Evolutionary conservation across 441 rosid species (phyloP), one percentile per base, ranked within the genome.

Genomic region (Capsella rubella): DNA sequence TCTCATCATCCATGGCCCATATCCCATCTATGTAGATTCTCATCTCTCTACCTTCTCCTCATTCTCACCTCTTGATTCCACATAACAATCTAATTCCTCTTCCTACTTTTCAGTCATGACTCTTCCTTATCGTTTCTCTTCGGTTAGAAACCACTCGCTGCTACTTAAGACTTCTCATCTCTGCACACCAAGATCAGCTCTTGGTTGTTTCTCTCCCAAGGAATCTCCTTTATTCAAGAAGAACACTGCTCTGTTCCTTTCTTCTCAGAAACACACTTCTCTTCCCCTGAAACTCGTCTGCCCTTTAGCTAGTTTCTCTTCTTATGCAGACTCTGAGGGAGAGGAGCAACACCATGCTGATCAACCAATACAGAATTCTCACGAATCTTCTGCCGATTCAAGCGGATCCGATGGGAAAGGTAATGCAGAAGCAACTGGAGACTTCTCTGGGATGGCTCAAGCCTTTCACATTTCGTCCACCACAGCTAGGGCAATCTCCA

Each of bases 401-500:
- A 64, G 63, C 55, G 67, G 51, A 80, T 15, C 83, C 70, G 53
- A 77, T 56, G 82, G 79, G 9, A 76, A 78, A 34, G 73, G 54
- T 39, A 50, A 55, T 61, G 82, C 50, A 14, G 78, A 86, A 53
- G 69, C 59, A 5, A 71, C 79, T 5, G 82, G 72, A 2, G 78
- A 85, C 10, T 71, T 70, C 53, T 80, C 85, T 40, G 98, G 96
- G 73, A 89, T 92, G 96, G 93, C 96, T 42, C 75, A 85, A 76
- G 98, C 98, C 49, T 92, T 95, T 64, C 31, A 81, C 77, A 89
- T 95, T 63, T 93, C 97, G 5, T 86, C 97, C 37, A 81, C 82
- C 7, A 89, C 97, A 6, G 91, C 98, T 0, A 78, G 85, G 39
- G 94, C 89, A 35, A 91, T 93, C 42, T 80, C 90, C 1, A 69